phyloP scores from a whole-genome alignment of 129 eudicot species.

The Sambucus nigra region DNA sequence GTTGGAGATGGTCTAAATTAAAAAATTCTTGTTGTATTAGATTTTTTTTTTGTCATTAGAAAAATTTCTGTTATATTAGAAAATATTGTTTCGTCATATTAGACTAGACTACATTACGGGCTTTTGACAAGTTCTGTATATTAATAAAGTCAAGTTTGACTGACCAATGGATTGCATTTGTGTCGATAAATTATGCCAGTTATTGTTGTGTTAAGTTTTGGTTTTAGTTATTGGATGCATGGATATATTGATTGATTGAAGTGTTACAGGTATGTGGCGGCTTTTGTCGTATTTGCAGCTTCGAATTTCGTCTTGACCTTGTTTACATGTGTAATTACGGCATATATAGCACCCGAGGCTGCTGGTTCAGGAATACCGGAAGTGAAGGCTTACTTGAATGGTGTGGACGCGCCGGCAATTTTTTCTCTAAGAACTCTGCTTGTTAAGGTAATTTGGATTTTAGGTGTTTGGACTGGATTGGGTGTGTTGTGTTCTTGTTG shows the following conservation, averaged over 20 bases:
- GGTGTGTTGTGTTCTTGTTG: neutral
- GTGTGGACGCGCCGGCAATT: constrained; percentile 90
- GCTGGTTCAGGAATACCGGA: constrained; percentile 98
- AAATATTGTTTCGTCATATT: too few species aligned
- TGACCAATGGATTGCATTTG: too few species aligned
- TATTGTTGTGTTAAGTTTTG: constrained; percentile 1
- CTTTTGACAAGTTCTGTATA: too few species aligned
- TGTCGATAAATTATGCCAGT: too few species aligned
- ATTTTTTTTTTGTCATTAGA: too few species aligned
- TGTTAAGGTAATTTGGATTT: constrained; percentile 46
- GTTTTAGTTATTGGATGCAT: neutral
- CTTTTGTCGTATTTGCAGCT: constrained; percentile 63
- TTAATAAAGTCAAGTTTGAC: too few species aligned
- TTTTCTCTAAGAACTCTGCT: constrained; percentile 59
- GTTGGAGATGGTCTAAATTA: too few species aligned
- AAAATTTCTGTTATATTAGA: too few species aligned
- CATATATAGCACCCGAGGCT: constrained; percentile 79
- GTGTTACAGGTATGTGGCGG: constrained; percentile 45
- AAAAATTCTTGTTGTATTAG: too few species aligned
- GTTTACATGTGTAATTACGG: constrained; percentile 61
- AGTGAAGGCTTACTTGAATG: constrained; percentile 94
- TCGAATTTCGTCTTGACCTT: constrained; percentile 72
- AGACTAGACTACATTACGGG: too few species aligned
- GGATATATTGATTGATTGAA: neutral
- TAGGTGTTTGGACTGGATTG: neutral